Percentiles rank a stretch among this genome's conserved stretches.
phyloP scores from a whole-genome alignment of 768 basidiomycete species.

The Kwoniella heveanensis region DNA sequence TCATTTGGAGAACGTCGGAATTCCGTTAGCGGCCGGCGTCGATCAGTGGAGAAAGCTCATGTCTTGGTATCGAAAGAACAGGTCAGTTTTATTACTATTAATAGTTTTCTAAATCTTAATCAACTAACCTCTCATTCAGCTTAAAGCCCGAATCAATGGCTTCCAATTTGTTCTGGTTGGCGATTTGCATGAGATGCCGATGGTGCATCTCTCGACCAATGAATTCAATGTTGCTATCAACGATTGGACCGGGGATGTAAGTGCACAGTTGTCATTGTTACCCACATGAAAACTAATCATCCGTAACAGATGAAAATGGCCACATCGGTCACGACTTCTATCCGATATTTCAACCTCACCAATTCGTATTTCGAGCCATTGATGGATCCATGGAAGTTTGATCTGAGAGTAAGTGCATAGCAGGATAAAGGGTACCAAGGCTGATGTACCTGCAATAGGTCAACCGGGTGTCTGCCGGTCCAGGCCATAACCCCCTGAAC shows the following conservation, averaged over 20 bases:
- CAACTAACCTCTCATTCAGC: slow-evolving; percentile 58
- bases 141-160: slow-evolving; percentile 83
- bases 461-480: slow-evolving; percentile 41
- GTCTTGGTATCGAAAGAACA: slow-evolving; percentile 77
- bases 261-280: slow-evolving; percentile 39
- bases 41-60: slow-evolving; percentile 56
- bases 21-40: slow-evolving; percentile 32
- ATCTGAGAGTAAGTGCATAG: slow-evolving; percentile 62
- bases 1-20: slow-evolving; percentile 22
- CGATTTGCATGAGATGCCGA: slow-evolving; percentile 89
- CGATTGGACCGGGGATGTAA: slow-evolving; percentile 92
- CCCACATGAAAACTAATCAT: too few species aligned
- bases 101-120: not conserved
- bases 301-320: slow-evolving; percentile 78
- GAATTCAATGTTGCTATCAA: slow-evolving; percentile 79
- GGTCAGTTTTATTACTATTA: too few species aligned
- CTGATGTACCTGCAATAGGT: slow-evolving; percentile 20
- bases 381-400: slow-evolving; percentile 94
- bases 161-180: slow-evolving; percentile 92
- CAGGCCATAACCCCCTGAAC: slow-evolving; percentile 58
- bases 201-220: slow-evolving; percentile 83
- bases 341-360: slow-evolving; percentile 94
- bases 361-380: slow-evolving; percentile 99
- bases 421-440: slow-evolving; percentile 3
- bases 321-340: slow-evolving; percentile 74